Evolutionary conservation across 2,329 filamentous ascomycete species (phyloP), one percentile per base, ranked within the genome.

Genomic region (Annulohypoxylon truncatum): DNA sequence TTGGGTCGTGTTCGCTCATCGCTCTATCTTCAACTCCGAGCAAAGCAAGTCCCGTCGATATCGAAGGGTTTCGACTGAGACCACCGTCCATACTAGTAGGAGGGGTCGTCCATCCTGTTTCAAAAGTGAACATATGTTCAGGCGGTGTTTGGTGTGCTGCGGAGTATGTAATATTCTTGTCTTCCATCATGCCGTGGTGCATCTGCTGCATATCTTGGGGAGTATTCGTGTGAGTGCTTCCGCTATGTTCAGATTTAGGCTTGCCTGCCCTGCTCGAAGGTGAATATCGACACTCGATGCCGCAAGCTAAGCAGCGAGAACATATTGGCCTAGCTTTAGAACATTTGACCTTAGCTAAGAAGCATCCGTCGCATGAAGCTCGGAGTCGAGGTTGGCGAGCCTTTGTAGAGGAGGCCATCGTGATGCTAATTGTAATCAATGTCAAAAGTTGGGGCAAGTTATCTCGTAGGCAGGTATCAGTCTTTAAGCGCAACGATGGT

Each of bases 261-360:
- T 84, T 85, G 31, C 84, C 84, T 1, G 82, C 79, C 54, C 84
- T 78, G 68, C 81, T 84, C 0, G 84, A 86, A 1, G 84, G 84
- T 13, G 83, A 85, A 68, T 86, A 87, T 7, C 79, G 80, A 69
- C 84, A 87, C 50, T 83, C 78, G 40, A 81, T 79, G 6, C 84
- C 84, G 44, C 80, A 83, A 2, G 80, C 73, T 2, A 86, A 77
- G 66, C 84, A 87, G 40, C 84, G 79, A n/a, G 80, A 80, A 73
- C 84, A 87, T 51, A 85, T 81, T 1, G 84, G 84, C n/a, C 83
- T 77, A 2, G 79, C 77, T 69, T 86, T 86, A 66, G 82, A 84
- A 74, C 84, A 87, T 71, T 86, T 86, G 75, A 87, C 84, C 72
- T 87, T 87, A 66, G 84, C 84, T 18, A 84, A 75, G 73, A 86